Evolutionary conservation across 331 rosid species (phyloP), one percentile per base, ranked within the genome.

Genomic region (Phaseolus coccineus): DNA sequence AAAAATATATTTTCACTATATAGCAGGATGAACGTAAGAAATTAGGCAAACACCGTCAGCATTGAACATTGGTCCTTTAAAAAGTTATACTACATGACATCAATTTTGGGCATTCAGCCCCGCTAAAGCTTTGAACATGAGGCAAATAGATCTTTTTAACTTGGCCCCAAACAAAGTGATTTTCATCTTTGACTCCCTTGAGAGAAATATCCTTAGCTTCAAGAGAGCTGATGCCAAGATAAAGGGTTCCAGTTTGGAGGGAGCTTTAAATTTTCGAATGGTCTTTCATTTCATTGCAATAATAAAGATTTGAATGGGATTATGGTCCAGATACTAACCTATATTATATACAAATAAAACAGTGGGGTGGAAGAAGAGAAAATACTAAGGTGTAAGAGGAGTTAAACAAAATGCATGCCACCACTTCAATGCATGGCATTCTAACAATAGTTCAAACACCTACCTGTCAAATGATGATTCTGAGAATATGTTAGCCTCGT

Each of bases 401-500:
- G 19, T 11, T 8, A 68, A 62, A 80, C 39, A 71, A 65, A 65
- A 72, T 22, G 16, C 19, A 74, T 15, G 48, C 51, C 28, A 15
- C 59, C 72, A 59, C 31, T 30, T 30, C 77, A 73, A 11, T 14
- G 70, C 63, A 47, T 14, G 59, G 59, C 61, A 48, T 52, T 50
- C 61, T 31, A 28, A 59, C 22, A 76, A 65, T 47, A 33, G 12
- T 28, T 59, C 10, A 51, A 52, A 76, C 33, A 44, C 73, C 27
- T 77, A 93, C 99, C 99, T 69, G 97, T 68, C 51, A 95, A 85
- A 83, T 93, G 99, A 86, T 95, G 96, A 78, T 95, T 93, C 84
- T 95, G 99, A 76, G 99, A 89, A 86, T 95, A 93, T 24, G 98
- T 95, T 62, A 95, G 87, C 81, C 98, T 90, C 56, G 98, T 93